phyloP scores from a whole-genome alignment of 192 early-diverging fungal genomes.

The Cetraspora pellucida region DNA sequence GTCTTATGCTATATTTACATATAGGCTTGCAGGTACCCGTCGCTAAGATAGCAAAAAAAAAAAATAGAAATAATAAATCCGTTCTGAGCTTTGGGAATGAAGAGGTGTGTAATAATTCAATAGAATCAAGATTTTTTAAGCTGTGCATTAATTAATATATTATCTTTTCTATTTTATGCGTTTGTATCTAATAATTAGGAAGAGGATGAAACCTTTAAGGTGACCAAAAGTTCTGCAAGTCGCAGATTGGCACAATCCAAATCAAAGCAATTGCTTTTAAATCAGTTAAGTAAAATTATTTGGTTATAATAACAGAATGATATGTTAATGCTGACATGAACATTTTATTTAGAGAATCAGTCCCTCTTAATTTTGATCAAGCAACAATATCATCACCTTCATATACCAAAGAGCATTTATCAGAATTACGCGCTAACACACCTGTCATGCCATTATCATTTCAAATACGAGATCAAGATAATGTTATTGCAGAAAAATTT shows the following conservation, averaged over 20 bases:
- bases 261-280: constrained; percentile 9
- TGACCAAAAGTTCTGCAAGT: constrained; percentile 18
- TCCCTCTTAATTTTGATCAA: constrained; percentile 24
- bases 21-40: not conserved
- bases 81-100: constrained; percentile 18
- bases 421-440: constrained; percentile 21
- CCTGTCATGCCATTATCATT: constrained; percentile 13
- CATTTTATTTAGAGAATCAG: constrained; percentile 4
- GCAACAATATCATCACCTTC: not conserved
- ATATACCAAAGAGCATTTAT: constrained; percentile 28
- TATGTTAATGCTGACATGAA: not conserved
- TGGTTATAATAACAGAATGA: not conserved
- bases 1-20: not conserved
- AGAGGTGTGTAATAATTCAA: not conserved
- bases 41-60: constrained; percentile 11
- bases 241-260: not conserved
- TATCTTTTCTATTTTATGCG: not conserved
- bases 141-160: not conserved
- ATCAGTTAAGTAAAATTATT: constrained; percentile 14
- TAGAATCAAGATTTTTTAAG: not conserved
- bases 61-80: not conserved
- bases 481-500: constrained; percentile 4
- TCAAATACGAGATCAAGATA: constrained; percentile 7
- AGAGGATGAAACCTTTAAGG: constrained; percentile 17
- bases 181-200: constrained; percentile 1